Conservation (phyloP, 164 flowering plant genomes). For the Platanus orientalis region DNA sequence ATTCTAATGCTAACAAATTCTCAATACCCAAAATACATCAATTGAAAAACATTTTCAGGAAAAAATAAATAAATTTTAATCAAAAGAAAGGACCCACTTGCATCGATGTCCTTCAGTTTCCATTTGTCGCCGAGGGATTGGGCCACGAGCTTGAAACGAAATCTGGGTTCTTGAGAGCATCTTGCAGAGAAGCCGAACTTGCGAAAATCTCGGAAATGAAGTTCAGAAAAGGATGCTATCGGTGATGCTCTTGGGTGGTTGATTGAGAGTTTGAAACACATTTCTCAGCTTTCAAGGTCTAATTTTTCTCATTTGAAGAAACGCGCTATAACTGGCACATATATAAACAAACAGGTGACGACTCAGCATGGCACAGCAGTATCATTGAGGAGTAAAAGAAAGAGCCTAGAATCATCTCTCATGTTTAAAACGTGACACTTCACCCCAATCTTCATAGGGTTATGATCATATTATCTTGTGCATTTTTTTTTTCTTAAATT, state of each 20-base stretch:
- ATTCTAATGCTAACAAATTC: background rate
- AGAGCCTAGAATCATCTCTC: too few species aligned
- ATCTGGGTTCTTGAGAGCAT: slow-evolving; percentile 18
- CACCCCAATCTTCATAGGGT: too few species aligned
- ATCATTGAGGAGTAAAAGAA: too few species aligned
- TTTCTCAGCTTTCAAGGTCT: background rate
- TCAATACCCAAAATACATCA: background rate
- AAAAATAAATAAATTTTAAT: too few species aligned
- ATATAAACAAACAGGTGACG: too few species aligned
- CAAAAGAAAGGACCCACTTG: slow-evolving; percentile 32
- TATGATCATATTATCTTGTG: too few species aligned
- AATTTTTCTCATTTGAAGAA: background rate
- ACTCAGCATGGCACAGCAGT: too few species aligned
- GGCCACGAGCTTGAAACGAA: slow-evolving; percentile 38
- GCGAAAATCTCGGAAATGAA: slow-evolving; percentile 13
- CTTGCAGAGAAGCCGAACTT: slow-evolving; percentile 17
- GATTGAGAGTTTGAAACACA: slow-evolving; percentile 9
- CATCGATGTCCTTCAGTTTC: slow-evolving; percentile 60
- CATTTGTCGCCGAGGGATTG: slow-evolving; percentile 41
- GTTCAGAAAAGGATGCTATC: background rate
- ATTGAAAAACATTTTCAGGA: background rate
- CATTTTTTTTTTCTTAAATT: too few species aligned
- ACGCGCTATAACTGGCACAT: too few species aligned
- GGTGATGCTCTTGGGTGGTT: slow-evolving; percentile 2
- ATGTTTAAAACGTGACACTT: too few species aligned